Conservation (phyloP, 768 basidiomycete genomes). For the Sarcodon aspratus region DNA sequence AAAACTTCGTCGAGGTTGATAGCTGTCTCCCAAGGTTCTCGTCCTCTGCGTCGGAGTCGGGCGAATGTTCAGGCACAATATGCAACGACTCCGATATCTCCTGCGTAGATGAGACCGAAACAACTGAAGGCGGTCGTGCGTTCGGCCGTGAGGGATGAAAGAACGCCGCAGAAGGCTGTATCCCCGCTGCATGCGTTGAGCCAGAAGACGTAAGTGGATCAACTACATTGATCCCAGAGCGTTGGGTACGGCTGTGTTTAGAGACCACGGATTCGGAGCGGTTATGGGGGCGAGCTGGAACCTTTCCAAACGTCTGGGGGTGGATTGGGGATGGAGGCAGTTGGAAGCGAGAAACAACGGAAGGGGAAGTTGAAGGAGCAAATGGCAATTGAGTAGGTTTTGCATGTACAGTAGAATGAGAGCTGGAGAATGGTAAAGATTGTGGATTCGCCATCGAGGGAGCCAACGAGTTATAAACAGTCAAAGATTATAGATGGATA, state of each 20-base stretch:
- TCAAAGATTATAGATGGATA: too few species aligned
- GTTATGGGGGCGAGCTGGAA: slow-evolving; percentile 7
- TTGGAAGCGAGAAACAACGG: slow-evolving; percentile 3
- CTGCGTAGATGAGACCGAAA: slow-evolving; percentile 11
- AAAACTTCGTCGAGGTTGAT: slow-evolving; percentile 28
- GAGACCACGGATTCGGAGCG: not conserved
- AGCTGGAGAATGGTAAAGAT: slow-evolving; percentile 14
- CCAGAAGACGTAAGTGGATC: slow-evolving; percentile 6
- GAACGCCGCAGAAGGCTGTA: slow-evolving; percentile 71
- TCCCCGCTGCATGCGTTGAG: slow-evolving; percentile 58
- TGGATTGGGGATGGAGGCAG: slow-evolving; percentile 5
- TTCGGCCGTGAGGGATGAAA: slow-evolving; percentile 59
- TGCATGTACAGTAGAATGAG: slow-evolving; percentile 8
- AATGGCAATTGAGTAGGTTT: slow-evolving; percentile 12
- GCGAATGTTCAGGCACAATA: slow-evolving; percentile 24
- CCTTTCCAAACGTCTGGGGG: slow-evolving; percentile 7
- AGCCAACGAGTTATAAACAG: not conserved
- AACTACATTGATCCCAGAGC: not conserved
- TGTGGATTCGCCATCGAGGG: slow-evolving; percentile 16
- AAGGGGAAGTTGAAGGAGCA: slow-evolving; percentile 8
- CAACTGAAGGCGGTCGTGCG: slow-evolving; percentile 30
- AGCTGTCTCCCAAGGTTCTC: slow-evolving; percentile 20
- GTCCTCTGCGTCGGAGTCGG: slow-evolving; percentile 32
- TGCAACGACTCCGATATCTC: slow-evolving; percentile 30
- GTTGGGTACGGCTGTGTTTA: not conserved